Base-by-base conservation (phyloP, 768 basidiomycete species). In the Heimioporus sp. region DNA sequence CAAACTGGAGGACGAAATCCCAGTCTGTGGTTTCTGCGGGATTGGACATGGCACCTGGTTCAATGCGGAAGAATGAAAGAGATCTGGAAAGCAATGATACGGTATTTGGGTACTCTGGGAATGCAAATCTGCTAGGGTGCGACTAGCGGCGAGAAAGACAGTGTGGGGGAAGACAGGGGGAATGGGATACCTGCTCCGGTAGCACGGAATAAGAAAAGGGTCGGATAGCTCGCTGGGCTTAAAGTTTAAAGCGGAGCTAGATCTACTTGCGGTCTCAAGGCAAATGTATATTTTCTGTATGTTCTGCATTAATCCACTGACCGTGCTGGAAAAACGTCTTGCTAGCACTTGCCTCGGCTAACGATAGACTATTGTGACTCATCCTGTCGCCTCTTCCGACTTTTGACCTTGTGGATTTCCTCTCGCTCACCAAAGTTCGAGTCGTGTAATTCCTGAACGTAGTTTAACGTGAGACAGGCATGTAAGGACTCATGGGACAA, bases 371-470 rank as follows among this genome's bases (percentile, higher is more conserved):
- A 40, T 55, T 40, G 55, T 37, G 7, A 10, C 17, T 41, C 46
- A 5, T 41, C 52, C 42, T 50, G 32, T 41, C 53, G 58, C 44
- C 56, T 53, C 60, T 62, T 70, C 60, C 55, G 54, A 43, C 42
- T 51, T 59, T 94, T 94, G 45, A 83, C 75, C 65, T 75, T 80
- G 65, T 94, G 82, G 36, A 91, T 86, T 70, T 87, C 85, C 70
- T 96, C 92, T 48, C 93, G 79, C 66, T 86, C 81, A 19, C 94
- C 96, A 72, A 97, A 97, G 54, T 87, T 81, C 16, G 91, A 87
- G 57, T 92, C 90, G 57, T 94, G 86, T 52, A 98, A 72, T 69
- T 92, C 87, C 85, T 90, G 65, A 17, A 53, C 40, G 30, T n/a
- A 30, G 4, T 8, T 63, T 2, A 69, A 45, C 24, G 38, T 39